Percentiles rank a stretch among this genome's conserved stretches.
Conservation (phyloP, 148 eudicot genomes). For the Chenopodium suecicum region DNA sequence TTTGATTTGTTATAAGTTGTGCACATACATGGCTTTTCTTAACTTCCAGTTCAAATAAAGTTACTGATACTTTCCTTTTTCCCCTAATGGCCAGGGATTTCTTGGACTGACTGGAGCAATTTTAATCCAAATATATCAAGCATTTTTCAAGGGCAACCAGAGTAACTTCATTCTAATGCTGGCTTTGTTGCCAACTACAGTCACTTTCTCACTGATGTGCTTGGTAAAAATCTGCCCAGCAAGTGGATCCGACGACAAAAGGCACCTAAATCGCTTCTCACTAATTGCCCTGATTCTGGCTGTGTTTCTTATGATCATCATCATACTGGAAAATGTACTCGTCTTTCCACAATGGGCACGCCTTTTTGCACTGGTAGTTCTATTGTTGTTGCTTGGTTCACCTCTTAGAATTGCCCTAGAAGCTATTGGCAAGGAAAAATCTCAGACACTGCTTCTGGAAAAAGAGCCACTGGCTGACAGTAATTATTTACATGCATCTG, state of each 20-base stretch:
- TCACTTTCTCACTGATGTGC: conserved; percentile 56
- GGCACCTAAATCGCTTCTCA: conserved; percentile 58
- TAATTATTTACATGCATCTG: conserved; percentile 5
- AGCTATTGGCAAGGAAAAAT: conserved; percentile 43
- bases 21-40: neutral
- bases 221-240: conserved; percentile 41
- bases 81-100: conserved; percentile 56
- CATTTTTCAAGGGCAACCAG: conserved; percentile 50
- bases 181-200: conserved; percentile 56
- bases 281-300: conserved; percentile 51
- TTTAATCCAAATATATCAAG: conserved; percentile 61
- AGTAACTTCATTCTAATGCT: conserved; percentile 63
- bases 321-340: conserved; percentile 49
- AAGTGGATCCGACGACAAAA: conserved; percentile 40
- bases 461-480: conserved; percentile 22
- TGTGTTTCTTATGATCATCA: conserved; percentile 53
- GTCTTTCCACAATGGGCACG: conserved; percentile 44
- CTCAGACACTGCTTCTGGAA: conserved; percentile 13
- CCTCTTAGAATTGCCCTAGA: conserved; percentile 46
- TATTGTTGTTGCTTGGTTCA: conserved; percentile 47
- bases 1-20: neutral
- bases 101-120: conserved; percentile 85
- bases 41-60: neutral
- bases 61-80: conserved; percentile 20
- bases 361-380: conserved; percentile 32